A percentile compares a stretch with the other conserved stretches of the same genome.
These are phyloP conservation scores for Isabelozyma gotoi DNA, from an alignment of 805 yeast genomes.

Conservation along the genomic window DNA sequence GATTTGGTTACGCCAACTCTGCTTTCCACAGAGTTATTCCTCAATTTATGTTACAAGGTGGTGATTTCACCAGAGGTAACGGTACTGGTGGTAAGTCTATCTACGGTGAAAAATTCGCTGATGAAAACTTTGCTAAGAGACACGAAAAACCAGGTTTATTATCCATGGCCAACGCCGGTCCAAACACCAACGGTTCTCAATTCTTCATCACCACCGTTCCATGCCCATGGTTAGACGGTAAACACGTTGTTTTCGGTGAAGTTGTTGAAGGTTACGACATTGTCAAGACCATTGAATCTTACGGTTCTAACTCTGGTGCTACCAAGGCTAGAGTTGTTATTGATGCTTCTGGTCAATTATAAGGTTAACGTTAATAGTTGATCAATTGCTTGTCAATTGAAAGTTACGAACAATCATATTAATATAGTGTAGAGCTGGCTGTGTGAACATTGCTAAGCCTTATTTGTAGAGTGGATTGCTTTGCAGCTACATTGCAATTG, in stretches of 20 bases:
- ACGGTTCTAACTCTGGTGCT: constrained; percentile 67
- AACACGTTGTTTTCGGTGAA: constrained; percentile 79
- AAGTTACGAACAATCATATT: too few relatives aligned
- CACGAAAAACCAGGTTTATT: constrained; percentile 80
- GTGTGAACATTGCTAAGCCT: too few relatives aligned
- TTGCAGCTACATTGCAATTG: too few relatives aligned
- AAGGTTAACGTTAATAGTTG: constrained; percentile 15
- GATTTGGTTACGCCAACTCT: constrained; percentile 82
- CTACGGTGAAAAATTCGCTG: constrained; percentile 67
- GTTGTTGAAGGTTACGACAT: constrained; percentile 63
- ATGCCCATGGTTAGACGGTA: constrained; percentile 77
- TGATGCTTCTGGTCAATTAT: constrained; percentile 59
- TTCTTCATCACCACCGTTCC: constrained; percentile 83
- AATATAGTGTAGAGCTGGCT: too few relatives aligned
- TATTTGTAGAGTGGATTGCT: too few relatives aligned
- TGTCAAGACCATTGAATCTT: constrained; percentile 59
- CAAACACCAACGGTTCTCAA: constrained; percentile 90
- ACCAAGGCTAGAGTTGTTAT: constrained; percentile 64
- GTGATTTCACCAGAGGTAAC: constrained; percentile 59
- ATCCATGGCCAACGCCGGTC: constrained; percentile 93
- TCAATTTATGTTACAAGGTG: constrained; percentile 92
- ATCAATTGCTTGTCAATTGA: too few relatives aligned
- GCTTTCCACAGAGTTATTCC: constrained; percentile 97
- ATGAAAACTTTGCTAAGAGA: constrained; percentile 67
- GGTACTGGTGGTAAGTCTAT: constrained; percentile 94